Conservation (phyloP, 257 asterid species). For the Solanum peruvianum region DNA sequence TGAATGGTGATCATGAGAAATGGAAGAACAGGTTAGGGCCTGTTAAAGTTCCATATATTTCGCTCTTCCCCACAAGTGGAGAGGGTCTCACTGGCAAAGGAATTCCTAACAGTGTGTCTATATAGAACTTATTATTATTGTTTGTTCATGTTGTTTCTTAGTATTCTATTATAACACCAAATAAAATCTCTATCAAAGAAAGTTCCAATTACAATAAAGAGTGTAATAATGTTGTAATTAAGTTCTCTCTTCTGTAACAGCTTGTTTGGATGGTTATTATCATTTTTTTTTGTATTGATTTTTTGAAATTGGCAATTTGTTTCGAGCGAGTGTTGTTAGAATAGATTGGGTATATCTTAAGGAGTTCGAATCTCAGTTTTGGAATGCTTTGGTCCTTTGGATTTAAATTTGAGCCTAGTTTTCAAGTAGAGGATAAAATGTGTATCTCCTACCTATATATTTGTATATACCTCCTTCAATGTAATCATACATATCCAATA, state of each 20-base stretch:
- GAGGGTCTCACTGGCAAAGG: constrained; percentile 64
- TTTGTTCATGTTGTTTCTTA: neutral
- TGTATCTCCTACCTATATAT: no score
- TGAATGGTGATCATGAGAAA: constrained; percentile 29
- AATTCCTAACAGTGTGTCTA: constrained; percentile 61
- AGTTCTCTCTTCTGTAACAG: neutral
- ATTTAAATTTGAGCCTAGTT: no score
- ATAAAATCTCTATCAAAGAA: neutral
- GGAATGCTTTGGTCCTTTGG: no score
- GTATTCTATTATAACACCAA: neutral
- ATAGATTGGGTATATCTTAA: neutral
- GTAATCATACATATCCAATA: no score
- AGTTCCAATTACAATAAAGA: neutral
- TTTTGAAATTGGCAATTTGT: no score
- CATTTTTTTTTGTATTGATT: neutral
- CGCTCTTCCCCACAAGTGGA: constrained; percentile 46
- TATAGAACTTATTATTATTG: constrained; percentile 2
- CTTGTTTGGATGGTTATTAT: neutral
- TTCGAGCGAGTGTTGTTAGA: neutral
- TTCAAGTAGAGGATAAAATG: no score
- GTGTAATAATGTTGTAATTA: neutral
- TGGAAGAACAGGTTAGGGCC: constrained; percentile 56
- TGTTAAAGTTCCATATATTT: constrained; percentile 58
- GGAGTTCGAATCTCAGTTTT: no score
- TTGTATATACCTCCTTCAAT: no score